phyloP scores from a whole-genome alignment of 1,284 basidiomycete species.

The Moesziomyces antarcticus region DNA sequence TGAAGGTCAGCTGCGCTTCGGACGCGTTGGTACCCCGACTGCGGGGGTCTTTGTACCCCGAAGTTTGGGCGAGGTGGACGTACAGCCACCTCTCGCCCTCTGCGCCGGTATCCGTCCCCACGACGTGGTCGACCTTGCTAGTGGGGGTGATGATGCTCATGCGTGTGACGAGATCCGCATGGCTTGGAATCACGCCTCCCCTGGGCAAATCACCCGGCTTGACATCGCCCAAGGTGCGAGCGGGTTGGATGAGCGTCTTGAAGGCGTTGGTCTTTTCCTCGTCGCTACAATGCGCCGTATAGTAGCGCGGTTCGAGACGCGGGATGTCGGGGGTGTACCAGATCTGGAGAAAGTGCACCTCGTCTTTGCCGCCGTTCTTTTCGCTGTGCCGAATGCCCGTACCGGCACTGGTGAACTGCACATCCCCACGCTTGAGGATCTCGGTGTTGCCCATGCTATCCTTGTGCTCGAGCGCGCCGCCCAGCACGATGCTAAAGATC shows the following conservation, averaged over 20 bases:
- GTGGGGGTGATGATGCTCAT: conserved; percentile 41
- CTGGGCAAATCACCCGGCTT: conserved; percentile 36
- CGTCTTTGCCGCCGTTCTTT: conserved; percentile 76
- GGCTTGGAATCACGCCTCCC: conserved; percentile 47
- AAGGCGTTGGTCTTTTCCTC: conserved; percentile 45
- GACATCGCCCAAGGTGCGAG: conserved; percentile 19
- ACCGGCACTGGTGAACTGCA: conserved; percentile 90
- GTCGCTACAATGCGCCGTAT: conserved; percentile 47
- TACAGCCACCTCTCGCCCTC: conserved; percentile 51
- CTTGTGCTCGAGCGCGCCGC: conserved; percentile 79
- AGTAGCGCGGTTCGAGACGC: conserved; percentile 48
- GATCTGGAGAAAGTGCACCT: conserved; percentile 60
- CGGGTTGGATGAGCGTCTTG: conserved; percentile 53
- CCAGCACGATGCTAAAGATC: conserved; percentile 87
- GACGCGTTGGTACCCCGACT: conserved; percentile 65
- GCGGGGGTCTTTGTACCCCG: conserved; percentile 57
- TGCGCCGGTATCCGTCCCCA: conserved; percentile 43
- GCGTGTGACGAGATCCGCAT: conserved; percentile 46
- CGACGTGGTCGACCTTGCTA: conserved; percentile 28
- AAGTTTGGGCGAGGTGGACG: conserved; percentile 53
- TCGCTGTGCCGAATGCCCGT: conserved; percentile 79
- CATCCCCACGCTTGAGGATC: conserved; percentile 83
- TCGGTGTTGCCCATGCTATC: conserved; percentile 89
- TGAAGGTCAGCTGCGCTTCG: conserved; percentile 71
- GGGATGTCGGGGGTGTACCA: conserved; percentile 52